These are phyloP conservation scores for Bimuria novae-zelandiae DNA, from an alignment of 2,329 filamentous ascomycete genomes.

Conservation along the genomic window DNA sequence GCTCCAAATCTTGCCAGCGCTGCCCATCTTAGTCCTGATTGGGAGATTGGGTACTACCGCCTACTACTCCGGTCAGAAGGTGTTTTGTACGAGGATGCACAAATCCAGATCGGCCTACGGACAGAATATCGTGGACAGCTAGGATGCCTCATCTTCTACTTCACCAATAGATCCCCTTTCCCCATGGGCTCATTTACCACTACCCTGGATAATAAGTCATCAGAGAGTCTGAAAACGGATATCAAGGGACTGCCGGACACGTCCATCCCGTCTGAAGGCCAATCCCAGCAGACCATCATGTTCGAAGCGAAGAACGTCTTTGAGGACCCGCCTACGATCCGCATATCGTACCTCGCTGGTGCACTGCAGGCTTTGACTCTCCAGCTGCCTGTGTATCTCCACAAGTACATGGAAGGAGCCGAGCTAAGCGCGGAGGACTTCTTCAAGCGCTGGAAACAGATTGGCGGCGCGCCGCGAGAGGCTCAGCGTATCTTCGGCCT, in stretches of 20 bases:
- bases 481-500: slow-evolving; percentile 84
- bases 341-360: slow-evolving; percentile 92
- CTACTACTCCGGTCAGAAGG: slow-evolving; percentile 81
- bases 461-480: slow-evolving; percentile 85
- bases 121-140: slow-evolving; percentile 96
- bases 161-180: slow-evolving; percentile 89
- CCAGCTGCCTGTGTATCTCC: slow-evolving; percentile 83
- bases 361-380: slow-evolving; percentile 90
- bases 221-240: slow-evolving; percentile 78
- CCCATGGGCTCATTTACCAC: slow-evolving; percentile 91
- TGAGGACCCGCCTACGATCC: slow-evolving; percentile 82
- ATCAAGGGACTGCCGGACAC: slow-evolving; percentile 88
- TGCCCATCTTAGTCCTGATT: slow-evolving; percentile 89
- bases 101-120: slow-evolving; percentile 88
- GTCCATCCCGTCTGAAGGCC: slow-evolving; percentile 71
- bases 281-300: slow-evolving; percentile 93
- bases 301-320: slow-evolving; percentile 87
- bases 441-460: slow-evolving; percentile 99
- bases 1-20: slow-evolving; percentile 87
- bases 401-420: slow-evolving; percentile 97
- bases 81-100: slow-evolving; percentile 90
- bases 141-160: slow-evolving; percentile 93
- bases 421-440: slow-evolving; percentile 89
- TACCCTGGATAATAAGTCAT: slow-evolving; percentile 74
- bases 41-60: slow-evolving; percentile 87